phyloP scores from a whole-genome alignment of 495 filamentous ascomycete genomes.

The Niebla homalea region DNA sequence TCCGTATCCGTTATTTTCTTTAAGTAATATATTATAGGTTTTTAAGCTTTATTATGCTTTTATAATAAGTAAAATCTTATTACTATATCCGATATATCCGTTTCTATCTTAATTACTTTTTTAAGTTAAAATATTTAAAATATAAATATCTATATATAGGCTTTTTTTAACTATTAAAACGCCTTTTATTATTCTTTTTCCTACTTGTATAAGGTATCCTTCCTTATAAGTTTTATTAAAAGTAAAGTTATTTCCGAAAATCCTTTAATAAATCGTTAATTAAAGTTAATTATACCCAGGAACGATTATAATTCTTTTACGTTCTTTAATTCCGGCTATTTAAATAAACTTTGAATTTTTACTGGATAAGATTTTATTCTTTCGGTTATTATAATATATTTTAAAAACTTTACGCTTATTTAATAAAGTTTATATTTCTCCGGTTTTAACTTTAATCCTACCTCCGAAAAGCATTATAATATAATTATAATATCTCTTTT shows the following conservation, averaged over 20 bases:
- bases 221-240: too few relatives aligned
- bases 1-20: slow-evolving; percentile 5
- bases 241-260: too few relatives aligned
- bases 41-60: slow-evolving; percentile 9
- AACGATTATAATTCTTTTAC: slow-evolving; percentile 15
- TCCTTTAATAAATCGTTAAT: too few relatives aligned
- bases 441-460: too few relatives aligned
- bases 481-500: too few relatives aligned
- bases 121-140: too few relatives aligned
- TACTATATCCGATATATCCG: too few relatives aligned
- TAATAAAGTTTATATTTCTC: too few relatives aligned
- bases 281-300: slow-evolving; percentile 13
- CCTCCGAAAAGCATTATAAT: too few relatives aligned
- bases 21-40: slow-evolving; percentile 9
- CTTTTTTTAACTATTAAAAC: slow-evolving; percentile 11
- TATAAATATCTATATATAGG: slow-evolving; percentile 3
- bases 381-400: slow-evolving; percentile 7
- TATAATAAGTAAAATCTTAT: slow-evolving; percentile 4
- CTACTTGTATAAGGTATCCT: too few relatives aligned
- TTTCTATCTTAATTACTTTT: too few relatives aligned
- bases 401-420: too few relatives aligned
- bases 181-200: slow-evolving; percentile 5
- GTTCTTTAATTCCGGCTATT: slow-evolving; percentile 6
- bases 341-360: slow-evolving; percentile 18
- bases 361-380: slow-evolving; percentile 20